Evolutionary conservation across 352 stramenopile species (phyloP).

Genomic region (Halophytophthora batemanensis): DNA sequence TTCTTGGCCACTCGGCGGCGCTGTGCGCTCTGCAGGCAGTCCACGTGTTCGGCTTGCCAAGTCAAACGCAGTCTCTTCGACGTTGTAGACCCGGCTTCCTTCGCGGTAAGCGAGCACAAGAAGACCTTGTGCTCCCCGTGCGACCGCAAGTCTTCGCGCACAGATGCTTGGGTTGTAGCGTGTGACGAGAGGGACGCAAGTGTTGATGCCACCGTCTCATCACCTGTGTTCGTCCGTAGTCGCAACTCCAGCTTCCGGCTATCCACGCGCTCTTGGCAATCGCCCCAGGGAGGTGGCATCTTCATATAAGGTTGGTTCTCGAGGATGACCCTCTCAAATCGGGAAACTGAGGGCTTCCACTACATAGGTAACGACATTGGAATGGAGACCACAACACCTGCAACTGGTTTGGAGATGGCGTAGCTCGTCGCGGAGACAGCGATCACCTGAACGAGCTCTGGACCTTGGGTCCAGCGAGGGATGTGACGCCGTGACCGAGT

Average conservation of each 20-base stretch:
- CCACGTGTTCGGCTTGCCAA: not conserved
- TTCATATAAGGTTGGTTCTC: too few relatives aligned
- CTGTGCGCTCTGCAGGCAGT: not conserved
- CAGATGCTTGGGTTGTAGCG: not conserved
- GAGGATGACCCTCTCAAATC: too few relatives aligned
- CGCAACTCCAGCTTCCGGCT: not conserved
- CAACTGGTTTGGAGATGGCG: too few relatives aligned
- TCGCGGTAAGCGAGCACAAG: not conserved
- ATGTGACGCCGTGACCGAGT: not conserved
- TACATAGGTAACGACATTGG: too few relatives aligned
- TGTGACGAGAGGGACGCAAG: not conserved
- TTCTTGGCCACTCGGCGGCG: constrained; percentile 13
- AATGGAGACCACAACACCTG: too few relatives aligned
- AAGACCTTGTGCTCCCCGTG: not conserved
- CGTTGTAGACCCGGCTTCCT: not conserved
- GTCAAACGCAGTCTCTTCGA: not conserved
- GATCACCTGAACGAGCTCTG: not conserved
- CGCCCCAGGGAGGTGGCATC: too few relatives aligned
- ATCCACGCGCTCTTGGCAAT: not conserved
- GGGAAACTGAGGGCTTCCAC: too few relatives aligned
- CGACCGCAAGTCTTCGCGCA: not conserved
- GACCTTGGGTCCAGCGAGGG: not conserved
- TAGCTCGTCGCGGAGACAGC: too few relatives aligned
- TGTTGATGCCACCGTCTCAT: not conserved
- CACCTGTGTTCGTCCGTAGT: too few relatives aligned